Percentiles rank a stretch among this genome's conserved stretches.
phyloP scores from a whole-genome alignment of 768 basidiomycete genomes.

The Mycena belliarum region DNA sequence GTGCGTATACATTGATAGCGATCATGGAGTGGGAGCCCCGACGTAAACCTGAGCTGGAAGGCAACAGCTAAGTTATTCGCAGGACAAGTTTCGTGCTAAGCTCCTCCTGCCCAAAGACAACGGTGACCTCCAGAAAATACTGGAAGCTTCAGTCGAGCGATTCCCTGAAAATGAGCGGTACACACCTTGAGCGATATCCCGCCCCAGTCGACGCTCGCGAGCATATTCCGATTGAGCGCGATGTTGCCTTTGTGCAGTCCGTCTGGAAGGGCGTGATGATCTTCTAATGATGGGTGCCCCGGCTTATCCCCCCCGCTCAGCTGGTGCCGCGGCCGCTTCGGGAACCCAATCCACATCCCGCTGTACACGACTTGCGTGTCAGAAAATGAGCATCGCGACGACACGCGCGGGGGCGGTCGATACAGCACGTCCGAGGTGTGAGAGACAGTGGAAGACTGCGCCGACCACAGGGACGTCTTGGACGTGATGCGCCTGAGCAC shows the following conservation, averaged over 20 bases:
- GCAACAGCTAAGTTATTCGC: background rate
- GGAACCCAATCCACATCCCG: conserved; percentile 48
- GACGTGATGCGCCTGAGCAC: conserved; percentile 1
- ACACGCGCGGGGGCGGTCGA: background rate
- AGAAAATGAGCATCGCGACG: background rate
- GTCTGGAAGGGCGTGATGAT: conserved; percentile 37
- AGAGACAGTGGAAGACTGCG: background rate
- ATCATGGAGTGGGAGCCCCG: no score
- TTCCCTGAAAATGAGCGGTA: background rate
- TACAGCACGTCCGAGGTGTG: background rate
- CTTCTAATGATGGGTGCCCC: conserved; percentile 30
- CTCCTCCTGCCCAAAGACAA: conserved; percentile 15
- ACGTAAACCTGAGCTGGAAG: background rate
- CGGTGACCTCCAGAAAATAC: conserved; percentile 15
- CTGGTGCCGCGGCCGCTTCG: conserved; percentile 40
- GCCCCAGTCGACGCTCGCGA: conserved; percentile 44
- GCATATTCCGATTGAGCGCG: conserved; percentile 39
- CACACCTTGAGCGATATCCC: conserved; percentile 46
- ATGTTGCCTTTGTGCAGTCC: conserved; percentile 48
- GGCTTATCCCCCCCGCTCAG: conserved; percentile 15
- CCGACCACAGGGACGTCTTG: conserved; percentile 5
- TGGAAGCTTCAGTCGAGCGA: no score
- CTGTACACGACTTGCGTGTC: conserved; percentile 30
- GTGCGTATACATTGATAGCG: no score
- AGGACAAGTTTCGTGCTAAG: background rate